These are phyloP conservation scores for Neckera pumila DNA, from an alignment of 225 moss, liverwort and hornwort genomes.

Conservation along the genomic window DNA sequence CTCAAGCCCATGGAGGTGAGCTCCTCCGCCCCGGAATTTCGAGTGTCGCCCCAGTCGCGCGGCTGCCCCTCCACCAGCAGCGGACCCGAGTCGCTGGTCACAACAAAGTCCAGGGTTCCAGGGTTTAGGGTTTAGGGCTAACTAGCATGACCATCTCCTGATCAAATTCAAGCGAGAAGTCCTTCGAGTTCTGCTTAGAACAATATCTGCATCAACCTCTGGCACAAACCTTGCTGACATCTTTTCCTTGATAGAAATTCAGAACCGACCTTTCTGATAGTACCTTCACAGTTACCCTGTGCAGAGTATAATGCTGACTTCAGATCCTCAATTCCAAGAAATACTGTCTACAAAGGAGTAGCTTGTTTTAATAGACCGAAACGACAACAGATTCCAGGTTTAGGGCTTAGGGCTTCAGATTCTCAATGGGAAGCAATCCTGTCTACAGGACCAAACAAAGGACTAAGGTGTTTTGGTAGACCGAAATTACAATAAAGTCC, in stretches of 20 bases:
- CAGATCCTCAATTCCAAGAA: background rate
- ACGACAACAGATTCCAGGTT: background rate
- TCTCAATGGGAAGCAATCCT: no score
- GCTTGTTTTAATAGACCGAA: background rate
- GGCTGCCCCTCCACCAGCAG: conserved; percentile 83
- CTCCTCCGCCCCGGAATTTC: conserved; percentile 44
- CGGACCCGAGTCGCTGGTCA: conserved; percentile 63
- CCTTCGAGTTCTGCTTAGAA: background rate
- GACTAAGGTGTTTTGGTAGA: no score
- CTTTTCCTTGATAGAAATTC: background rate
- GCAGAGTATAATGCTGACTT: background rate
- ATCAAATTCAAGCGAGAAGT: background rate
- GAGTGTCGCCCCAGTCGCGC: conserved; percentile 87
- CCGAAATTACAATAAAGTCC: background rate
- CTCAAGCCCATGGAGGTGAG: conserved; percentile 54
- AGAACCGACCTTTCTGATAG: background rate
- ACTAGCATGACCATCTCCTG: background rate
- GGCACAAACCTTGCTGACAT: background rate
- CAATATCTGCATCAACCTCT: background rate
- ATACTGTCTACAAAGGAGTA: background rate
- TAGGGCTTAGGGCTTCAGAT: no score
- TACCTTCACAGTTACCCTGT: background rate
- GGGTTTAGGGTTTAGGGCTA: background rate
- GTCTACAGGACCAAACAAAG: no score
- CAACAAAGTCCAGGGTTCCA: background rate